Evolutionary conservation across 2,329 filamentous ascomycete species (phyloP).

Genomic region (Teratosphaeria nubilosa): DNA sequence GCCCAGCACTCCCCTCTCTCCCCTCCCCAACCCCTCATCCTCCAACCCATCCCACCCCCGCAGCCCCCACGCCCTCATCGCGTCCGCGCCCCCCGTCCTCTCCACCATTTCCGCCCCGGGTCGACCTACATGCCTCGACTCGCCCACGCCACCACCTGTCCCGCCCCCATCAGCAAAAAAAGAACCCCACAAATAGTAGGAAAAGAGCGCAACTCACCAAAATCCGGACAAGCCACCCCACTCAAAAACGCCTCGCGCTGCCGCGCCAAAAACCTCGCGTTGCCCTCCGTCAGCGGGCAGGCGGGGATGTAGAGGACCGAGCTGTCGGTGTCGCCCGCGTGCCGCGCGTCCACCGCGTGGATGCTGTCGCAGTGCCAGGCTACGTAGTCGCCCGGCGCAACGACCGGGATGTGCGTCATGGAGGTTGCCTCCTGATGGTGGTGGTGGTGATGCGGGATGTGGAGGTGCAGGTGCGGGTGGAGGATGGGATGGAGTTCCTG

Average conservation of each 20-base stretch:
- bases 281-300: slow-evolving; percentile 67
- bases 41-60: slow-evolving; percentile 40
- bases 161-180: too few relatives aligned
- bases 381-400: slow-evolving; percentile 65
- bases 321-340: slow-evolving; percentile 61
- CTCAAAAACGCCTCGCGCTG: slow-evolving; percentile 62
- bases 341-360: slow-evolving; percentile 73
- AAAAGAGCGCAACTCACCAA: slow-evolving; percentile 17
- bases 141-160: slow-evolving; percentile 51
- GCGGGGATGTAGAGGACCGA: slow-evolving; percentile 85
- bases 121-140: slow-evolving; percentile 31
- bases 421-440: slow-evolving; percentile 36
- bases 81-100: slow-evolving; percentile 32
- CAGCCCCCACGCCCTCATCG: slow-evolving; percentile 47
- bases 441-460: slow-evolving; percentile 17
- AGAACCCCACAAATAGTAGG: neutral
- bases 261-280: slow-evolving; percentile 58
- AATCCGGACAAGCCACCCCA: slow-evolving; percentile 43
- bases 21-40: slow-evolving; percentile 36
- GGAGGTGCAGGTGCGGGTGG: slow-evolving; percentile 61
- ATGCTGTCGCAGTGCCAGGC: slow-evolving; percentile 65
- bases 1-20: slow-evolving; percentile 42
- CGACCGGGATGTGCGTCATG: slow-evolving; percentile 62
- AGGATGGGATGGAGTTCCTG: slow-evolving; percentile 56
- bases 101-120: slow-evolving; percentile 29